Conservation (phyloP, 768 basidiomycete species). For the Imleria badia region DNA sequence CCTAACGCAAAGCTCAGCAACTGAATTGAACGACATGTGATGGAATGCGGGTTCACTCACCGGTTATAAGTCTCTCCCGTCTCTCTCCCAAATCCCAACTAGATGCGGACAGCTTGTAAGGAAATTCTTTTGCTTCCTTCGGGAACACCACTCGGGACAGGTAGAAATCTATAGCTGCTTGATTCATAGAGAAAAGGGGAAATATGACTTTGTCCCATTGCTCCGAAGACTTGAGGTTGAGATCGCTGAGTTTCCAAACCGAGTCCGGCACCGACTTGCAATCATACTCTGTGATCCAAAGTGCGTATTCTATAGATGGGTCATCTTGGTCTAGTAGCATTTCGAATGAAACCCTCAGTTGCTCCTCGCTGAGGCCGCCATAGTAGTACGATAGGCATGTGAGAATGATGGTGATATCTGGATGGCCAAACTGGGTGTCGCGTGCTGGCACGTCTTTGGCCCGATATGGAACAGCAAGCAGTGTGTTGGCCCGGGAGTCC, state of each 20-base stretch:
- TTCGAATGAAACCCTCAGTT: neutral
- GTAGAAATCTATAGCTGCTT: conserved; percentile 5
- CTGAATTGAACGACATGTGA: neutral
- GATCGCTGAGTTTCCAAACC: neutral
- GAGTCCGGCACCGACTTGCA: neutral
- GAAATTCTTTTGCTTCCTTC: conserved; percentile 30
- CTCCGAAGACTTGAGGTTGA: conserved; percentile 9
- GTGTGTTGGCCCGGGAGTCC: neutral
- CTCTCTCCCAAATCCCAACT: conserved; percentile 37
- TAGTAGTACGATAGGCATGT: conserved; percentile 36
- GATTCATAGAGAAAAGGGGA: conserved; percentile 2
- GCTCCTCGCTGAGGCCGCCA: neutral
- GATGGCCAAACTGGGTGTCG: conserved; percentile 36
- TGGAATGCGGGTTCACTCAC: neutral
- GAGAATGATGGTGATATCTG: conserved; percentile 32
- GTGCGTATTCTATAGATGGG: neutral
- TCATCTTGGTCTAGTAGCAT: neutral
- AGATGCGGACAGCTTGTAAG: conserved; percentile 25
- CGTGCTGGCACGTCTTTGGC: conserved; percentile 32
- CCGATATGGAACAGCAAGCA: neutral
- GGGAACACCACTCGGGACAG: conserved; percentile 35
- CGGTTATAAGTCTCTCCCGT: conserved; percentile 3
- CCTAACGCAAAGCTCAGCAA: conserved; percentile 11
- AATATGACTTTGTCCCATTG: conserved; percentile 2
- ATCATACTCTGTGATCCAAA: conserved; percentile 1